These are phyloP conservation scores for Saprolegnia diclina DNA, from an alignment of 352 stramenopile species.

Conservation along the genomic window DNA sequence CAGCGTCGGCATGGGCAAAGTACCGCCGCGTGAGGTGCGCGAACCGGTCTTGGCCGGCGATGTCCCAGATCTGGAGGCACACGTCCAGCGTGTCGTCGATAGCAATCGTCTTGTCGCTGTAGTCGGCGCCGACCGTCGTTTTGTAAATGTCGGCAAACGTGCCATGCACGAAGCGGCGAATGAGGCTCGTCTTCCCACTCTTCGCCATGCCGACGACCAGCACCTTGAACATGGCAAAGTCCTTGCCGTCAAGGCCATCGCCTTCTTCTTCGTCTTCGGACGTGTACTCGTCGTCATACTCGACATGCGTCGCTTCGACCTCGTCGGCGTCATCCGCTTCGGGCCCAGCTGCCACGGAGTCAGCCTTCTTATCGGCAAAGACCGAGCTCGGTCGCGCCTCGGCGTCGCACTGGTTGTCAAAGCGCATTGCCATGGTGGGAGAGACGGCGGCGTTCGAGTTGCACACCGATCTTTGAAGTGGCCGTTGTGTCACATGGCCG, in stretches of 20 bases:
- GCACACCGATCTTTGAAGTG: background rate
- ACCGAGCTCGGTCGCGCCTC: background rate
- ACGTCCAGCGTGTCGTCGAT: slow-evolving; percentile 51
- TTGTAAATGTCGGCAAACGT: slow-evolving; percentile 78
- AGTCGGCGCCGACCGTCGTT: slow-evolving; percentile 83
- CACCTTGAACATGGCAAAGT: slow-evolving; percentile 77
- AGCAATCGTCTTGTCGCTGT: slow-evolving; percentile 73
- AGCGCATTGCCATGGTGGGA: background rate
- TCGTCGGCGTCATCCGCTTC: background rate
- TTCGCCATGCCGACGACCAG: slow-evolving; percentile 83
- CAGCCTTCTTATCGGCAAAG: background rate
- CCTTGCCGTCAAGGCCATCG: slow-evolving; percentile 6
- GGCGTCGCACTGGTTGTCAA: slow-evolving; percentile 5
- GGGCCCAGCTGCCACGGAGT: background rate
- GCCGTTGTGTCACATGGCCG: no score
- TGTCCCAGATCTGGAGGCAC: slow-evolving; percentile 84
- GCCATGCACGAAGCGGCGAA: slow-evolving; percentile 61
- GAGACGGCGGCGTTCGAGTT: background rate
- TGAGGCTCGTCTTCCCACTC: slow-evolving; percentile 85
- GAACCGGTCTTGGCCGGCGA: slow-evolving; percentile 82
- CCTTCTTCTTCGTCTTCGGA: slow-evolving; percentile 24
- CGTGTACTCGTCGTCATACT: slow-evolving; percentile 17
- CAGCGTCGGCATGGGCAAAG: slow-evolving; percentile 72
- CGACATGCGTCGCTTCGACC: background rate
- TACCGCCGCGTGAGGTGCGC: slow-evolving; percentile 84